Evolutionary conservation across 2,329 filamentous ascomycete species (phyloP).

Genomic region (Talaromyces pinophilus): DNA sequence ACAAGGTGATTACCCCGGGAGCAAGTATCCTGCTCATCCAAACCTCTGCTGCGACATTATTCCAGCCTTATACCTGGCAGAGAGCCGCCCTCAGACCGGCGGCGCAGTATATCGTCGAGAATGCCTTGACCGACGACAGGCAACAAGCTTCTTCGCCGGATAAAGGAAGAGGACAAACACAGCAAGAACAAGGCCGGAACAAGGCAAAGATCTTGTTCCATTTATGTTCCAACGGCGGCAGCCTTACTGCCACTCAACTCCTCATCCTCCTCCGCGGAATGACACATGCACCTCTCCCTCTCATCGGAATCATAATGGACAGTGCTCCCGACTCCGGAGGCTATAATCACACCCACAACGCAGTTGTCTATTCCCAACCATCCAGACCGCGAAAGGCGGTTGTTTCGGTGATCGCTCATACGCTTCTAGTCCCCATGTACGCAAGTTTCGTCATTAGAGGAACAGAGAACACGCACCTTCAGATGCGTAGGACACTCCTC

Average conservation of each 20-base stretch:
- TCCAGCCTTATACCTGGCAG: constrained; percentile 24
- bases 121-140: not conserved
- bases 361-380: constrained; percentile 20
- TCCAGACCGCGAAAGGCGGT: not conserved
- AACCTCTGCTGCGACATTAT: constrained; percentile 27
- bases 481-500: constrained; percentile 16
- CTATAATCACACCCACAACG: constrained; percentile 24
- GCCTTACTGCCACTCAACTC: constrained; percentile 30
- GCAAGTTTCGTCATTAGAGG: not conserved
- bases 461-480: constrained; percentile 13
- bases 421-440: constrained; percentile 10
- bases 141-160: not conserved
- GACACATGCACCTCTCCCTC: constrained; percentile 21
- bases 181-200: not conserved
- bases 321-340: constrained; percentile 31
- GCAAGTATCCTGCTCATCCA: constrained; percentile 34
- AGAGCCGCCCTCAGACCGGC: constrained; percentile 17
- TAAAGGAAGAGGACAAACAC: not conserved
- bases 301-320: constrained; percentile 31
- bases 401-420: constrained; percentile 4
- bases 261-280: constrained; percentile 23
- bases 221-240: constrained; percentile 39
- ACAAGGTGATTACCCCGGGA: constrained; percentile 30
- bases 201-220: constrained; percentile 31
- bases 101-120: constrained; percentile 16